phyloP scores from a whole-genome alignment of 495 filamentous ascomycete genomes.

The Usnea hakonensis region DNA sequence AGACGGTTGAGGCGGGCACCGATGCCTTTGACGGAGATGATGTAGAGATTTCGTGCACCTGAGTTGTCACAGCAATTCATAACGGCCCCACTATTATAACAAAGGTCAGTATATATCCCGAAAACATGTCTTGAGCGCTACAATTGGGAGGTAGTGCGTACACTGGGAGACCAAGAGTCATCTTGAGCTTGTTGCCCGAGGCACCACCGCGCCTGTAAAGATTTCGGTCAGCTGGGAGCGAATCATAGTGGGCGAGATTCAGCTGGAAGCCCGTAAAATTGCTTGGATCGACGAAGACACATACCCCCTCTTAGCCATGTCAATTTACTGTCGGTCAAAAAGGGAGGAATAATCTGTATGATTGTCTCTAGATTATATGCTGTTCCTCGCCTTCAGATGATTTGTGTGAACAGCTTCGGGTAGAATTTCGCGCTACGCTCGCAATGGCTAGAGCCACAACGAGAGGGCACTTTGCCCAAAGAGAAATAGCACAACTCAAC shows the following conservation, averaged over 20 bases:
- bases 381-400: neutral
- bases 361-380: neutral
- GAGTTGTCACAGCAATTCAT: conserved; percentile 98
- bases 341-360: neutral
- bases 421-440: conserved; percentile 6
- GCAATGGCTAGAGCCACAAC: neutral
- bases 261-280: conserved; percentile 22
- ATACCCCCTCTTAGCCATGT: conserved; percentile 53
- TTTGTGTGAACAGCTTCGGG: conserved; percentile 7
- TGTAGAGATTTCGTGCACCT: conserved; percentile 98
- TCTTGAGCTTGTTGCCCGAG: conserved; percentile 99
- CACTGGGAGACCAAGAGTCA: conserved; percentile 99
- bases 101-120: conserved; percentile 14
- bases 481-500: neutral
- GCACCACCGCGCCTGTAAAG: conserved; percentile 67
- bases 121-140: neutral
- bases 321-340: conserved; percentile 22
- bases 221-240: conserved; percentile 27
- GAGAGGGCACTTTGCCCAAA: neutral
- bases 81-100: conserved; percentile 71
- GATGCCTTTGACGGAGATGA: conserved; percentile 99
- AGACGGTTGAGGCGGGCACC: conserved; percentile 98
- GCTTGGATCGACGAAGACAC: conserved; percentile 17
- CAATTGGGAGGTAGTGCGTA: conserved; percentile 43
- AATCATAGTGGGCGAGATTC: conserved; percentile 20